Conservation (phyloP, 805 yeast genomes). For the Wickerhamiella allomyrinae region DNA sequence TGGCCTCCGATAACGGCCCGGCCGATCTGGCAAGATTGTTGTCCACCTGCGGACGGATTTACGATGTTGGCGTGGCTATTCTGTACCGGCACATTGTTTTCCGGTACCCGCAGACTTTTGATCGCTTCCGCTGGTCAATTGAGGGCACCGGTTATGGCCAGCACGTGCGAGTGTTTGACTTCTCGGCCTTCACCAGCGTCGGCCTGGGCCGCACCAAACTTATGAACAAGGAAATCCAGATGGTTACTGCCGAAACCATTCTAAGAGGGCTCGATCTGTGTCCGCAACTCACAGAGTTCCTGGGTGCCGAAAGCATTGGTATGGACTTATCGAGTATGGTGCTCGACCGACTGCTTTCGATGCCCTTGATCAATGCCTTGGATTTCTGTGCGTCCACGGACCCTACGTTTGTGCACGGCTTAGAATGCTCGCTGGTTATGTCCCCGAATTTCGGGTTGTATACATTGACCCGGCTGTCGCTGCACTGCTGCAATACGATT, state of each 20-base stretch:
- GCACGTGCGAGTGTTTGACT: slow-evolving; percentile 65
- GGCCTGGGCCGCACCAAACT: slow-evolving; percentile 81
- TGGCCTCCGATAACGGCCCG: slow-evolving; percentile 9
- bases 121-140: slow-evolving; percentile 47
- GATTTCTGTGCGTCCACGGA: slow-evolving; percentile 87
- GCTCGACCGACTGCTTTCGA: slow-evolving; percentile 39
- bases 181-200: slow-evolving; percentile 75
- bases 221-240: slow-evolving; percentile 84
- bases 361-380: slow-evolving; percentile 46
- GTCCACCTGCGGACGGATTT: slow-evolving; percentile 20
- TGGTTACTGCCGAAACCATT: slow-evolving; percentile 68
- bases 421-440: slow-evolving; percentile 27
- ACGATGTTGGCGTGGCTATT: slow-evolving; percentile 24
- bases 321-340: slow-evolving; percentile 58
- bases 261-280: slow-evolving; percentile 42
- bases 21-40: slow-evolving; percentile 13
- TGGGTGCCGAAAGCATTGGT: slow-evolving; percentile 76
- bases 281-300: slow-evolving; percentile 60
- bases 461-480: slow-evolving; percentile 39
- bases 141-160: slow-evolving; percentile 32
- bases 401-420: slow-evolving; percentile 42
- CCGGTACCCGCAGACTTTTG: slow-evolving; percentile 69
- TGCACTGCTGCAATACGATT: slow-evolving; percentile 80
- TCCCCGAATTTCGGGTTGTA: slow-evolving; percentile 14
- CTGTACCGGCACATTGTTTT: slow-evolving; percentile 33